Conservation (phyloP, 2,329 filamentous ascomycete species). For the Ophioceras dolichostomum region DNA sequence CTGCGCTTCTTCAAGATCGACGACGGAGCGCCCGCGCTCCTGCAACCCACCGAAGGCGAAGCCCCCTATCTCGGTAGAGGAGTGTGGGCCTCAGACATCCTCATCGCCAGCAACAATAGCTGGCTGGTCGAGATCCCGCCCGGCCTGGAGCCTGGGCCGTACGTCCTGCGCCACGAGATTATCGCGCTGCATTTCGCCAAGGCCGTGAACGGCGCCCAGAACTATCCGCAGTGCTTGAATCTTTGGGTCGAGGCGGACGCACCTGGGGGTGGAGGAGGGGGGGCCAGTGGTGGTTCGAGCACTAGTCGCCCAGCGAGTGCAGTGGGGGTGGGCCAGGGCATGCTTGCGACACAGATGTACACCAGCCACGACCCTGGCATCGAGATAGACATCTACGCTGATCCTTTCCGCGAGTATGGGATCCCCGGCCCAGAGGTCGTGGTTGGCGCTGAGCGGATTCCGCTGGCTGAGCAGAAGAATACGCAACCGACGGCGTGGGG, state of each 20-base stretch:
- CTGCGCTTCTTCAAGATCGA: constrained; percentile 31
- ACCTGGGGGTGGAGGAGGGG: no score
- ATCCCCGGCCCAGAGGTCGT: constrained; percentile 16
- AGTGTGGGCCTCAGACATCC: constrained; percentile 30
- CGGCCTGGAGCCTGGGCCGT: constrained; percentile 29
- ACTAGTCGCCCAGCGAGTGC: background rate
- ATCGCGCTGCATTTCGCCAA: constrained; percentile 23
- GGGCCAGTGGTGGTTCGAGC: no score
- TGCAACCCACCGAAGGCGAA: constrained; percentile 9
- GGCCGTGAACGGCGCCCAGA: constrained; percentile 14
- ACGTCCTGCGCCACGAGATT: constrained; percentile 41
- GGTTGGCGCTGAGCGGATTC: constrained; percentile 11
- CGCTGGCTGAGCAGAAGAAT: constrained; percentile 9
- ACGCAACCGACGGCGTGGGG: constrained; percentile 9
- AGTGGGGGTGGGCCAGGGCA: constrained; percentile 5
- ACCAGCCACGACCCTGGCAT: constrained; percentile 12
- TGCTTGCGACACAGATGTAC: constrained; percentile 13
- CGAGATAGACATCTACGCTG: constrained; percentile 12
- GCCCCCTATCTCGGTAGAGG: constrained; percentile 12
- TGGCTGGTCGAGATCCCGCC: constrained; percentile 32
- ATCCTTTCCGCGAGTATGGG: constrained; percentile 9
- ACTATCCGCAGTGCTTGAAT: constrained; percentile 18
- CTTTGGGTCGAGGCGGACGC: constrained; percentile 11
- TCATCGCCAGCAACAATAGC: constrained; percentile 40
- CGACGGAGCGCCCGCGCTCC: constrained; percentile 16